phyloP scores from a whole-genome alignment of 2,329 filamentous ascomycete genomes.

The Pseudogymnoascus sp. region DNA sequence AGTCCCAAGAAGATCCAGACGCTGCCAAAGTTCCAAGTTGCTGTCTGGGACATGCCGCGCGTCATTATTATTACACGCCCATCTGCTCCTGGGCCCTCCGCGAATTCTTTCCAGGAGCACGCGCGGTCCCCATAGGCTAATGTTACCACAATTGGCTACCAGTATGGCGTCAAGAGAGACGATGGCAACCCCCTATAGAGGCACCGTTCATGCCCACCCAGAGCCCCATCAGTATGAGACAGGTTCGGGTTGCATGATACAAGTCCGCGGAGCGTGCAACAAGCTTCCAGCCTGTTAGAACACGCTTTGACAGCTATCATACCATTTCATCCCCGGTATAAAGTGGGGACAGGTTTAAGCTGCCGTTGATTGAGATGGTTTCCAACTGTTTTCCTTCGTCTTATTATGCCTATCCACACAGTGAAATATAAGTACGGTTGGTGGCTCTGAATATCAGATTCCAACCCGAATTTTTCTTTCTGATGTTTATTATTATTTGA shows the following conservation, averaged over 20 bases:
- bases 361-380: not conserved
- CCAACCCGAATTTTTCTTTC: not conserved
- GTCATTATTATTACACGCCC: not conserved
- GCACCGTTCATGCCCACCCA: not conserved
- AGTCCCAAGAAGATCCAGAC: slow-evolving; percentile 1
- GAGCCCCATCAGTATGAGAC: slow-evolving; percentile 2
- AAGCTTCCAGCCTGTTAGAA: not conserved
- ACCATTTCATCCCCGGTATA: not conserved
- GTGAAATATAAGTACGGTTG: slow-evolving; percentile 1
- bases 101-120: not conserved
- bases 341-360: not conserved
- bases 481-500: not conserved
- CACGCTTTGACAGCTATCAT: not conserved
- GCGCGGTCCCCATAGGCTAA: not conserved
- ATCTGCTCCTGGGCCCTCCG: not conserved
- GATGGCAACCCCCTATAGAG: not conserved
- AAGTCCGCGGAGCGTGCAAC: not conserved
- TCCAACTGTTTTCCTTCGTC: not conserved
- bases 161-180: not conserved
- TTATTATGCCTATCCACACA: not conserved
- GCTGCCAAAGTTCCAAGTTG: not conserved
- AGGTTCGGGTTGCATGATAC: not conserved
- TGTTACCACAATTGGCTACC: not conserved
- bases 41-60: not conserved
- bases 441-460: not conserved